A percentile compares a stretch with the other conserved stretches of the same genome.
phyloP scores from a whole-genome alignment of 2,329 filamentous ascomycete species.

The Graphilbum ipis-grandicollis region DNA sequence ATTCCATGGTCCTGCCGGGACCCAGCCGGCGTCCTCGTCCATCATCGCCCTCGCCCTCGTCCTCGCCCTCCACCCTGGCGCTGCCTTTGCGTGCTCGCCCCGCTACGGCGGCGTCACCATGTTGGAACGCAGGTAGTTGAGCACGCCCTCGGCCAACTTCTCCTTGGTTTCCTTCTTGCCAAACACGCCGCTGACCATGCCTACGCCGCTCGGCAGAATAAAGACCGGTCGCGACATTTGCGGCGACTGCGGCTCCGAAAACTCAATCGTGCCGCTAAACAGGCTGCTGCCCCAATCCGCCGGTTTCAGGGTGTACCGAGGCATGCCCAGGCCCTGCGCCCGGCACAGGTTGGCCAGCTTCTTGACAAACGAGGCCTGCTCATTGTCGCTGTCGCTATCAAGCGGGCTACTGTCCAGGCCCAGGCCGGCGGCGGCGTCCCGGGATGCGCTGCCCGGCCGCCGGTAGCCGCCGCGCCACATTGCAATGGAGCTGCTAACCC shows the following conservation, averaged over 20 bases:
- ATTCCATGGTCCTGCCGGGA: too few relatives aligned
- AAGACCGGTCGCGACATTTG: not conserved
- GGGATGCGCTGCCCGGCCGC: not conserved
- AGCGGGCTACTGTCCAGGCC: too few relatives aligned
- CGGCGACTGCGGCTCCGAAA: too few relatives aligned
- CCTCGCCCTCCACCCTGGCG: too few relatives aligned
- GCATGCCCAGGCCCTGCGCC: constrained; percentile 1
- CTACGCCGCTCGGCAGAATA: constrained; percentile 15
- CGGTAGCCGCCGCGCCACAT: not conserved
- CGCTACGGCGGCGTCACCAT: not conserved
- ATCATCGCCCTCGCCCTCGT: not conserved
- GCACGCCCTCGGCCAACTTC: constrained; percentile 21
- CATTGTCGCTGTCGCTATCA: constrained; percentile 3
- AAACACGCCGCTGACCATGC: constrained; percentile 16
- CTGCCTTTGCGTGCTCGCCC: too few relatives aligned
- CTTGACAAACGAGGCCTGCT: constrained; percentile 8
- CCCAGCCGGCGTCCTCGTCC: too few relatives aligned
- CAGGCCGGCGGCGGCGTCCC: too few relatives aligned
- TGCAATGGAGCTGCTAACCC: constrained; percentile 2
- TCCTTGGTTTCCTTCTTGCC: constrained; percentile 19
- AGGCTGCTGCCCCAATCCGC: constrained; percentile 7
- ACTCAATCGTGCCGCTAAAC: constrained; percentile 23
- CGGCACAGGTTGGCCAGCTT: constrained; percentile 10
- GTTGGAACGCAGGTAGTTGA: constrained; percentile 16
- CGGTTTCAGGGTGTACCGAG: constrained; percentile 1